phyloP scores from a whole-genome alignment of 495 filamentous ascomycete species.

The Bathelium albidoporum region DNA sequence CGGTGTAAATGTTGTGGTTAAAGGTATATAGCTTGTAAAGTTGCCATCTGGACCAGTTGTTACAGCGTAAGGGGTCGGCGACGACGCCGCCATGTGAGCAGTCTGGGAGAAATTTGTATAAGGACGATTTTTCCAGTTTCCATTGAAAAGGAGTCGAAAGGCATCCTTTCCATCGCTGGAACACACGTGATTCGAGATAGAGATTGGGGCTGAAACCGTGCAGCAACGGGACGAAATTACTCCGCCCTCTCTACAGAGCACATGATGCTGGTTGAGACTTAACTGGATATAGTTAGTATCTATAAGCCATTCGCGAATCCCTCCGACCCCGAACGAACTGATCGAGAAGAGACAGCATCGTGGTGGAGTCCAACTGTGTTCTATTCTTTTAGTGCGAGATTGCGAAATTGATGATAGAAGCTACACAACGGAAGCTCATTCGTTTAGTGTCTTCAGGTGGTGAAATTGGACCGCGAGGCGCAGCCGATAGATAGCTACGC shows the following conservation, averaged over 20 bases:
- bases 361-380: too few relatives aligned
- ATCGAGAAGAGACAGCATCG: too few relatives aligned
- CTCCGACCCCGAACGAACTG: too few relatives aligned
- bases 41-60: conserved; percentile 2
- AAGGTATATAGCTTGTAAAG: conserved; percentile 6
- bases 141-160: conserved; percentile 2
- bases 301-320: too few relatives aligned
- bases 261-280: too few relatives aligned
- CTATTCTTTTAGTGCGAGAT: too few relatives aligned
- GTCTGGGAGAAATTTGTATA: neutral
- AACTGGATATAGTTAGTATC: too few relatives aligned
- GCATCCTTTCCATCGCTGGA: conserved; percentile 3
- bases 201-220: conserved; percentile 5
- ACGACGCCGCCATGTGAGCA: conserved; percentile 3
- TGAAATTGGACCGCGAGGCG: too few relatives aligned
- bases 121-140: neutral
- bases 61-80: conserved; percentile 4
- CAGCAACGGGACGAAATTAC: neutral
- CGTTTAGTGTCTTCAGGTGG: too few relatives aligned
- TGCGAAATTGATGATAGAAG: too few relatives aligned
- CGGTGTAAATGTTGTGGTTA: conserved; percentile 4
- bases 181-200: neutral
- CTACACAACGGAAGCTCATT: too few relatives aligned
- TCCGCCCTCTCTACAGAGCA: conserved; percentile 3
- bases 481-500: too few relatives aligned